Conservation (phyloP, 2,329 filamentous ascomycete species). For the Passalora sequoiae region DNA sequence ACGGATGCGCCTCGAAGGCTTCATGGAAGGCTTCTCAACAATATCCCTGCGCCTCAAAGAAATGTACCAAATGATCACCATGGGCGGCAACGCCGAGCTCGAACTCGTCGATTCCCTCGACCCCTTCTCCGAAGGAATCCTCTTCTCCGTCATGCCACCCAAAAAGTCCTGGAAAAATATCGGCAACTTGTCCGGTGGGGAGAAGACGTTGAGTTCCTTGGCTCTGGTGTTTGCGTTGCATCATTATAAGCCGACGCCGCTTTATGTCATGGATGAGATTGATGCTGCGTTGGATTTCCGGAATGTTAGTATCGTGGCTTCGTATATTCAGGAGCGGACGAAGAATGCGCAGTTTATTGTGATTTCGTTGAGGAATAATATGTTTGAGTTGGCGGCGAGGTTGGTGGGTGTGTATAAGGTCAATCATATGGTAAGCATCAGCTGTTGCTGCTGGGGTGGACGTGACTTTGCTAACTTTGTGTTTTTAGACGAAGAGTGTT, state of each 20-base stretch:
- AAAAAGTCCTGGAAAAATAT: constrained; percentile 99
- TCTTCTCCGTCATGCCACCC: constrained; percentile 97
- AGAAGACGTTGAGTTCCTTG: constrained; percentile 91
- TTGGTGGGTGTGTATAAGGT: constrained; percentile 99
- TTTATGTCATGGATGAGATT: constrained; percentile 99
- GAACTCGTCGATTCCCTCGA: constrained; percentile 95
- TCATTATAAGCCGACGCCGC: constrained; percentile 93
- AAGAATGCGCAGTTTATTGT: constrained; percentile 99
- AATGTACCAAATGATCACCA: constrained; percentile 99
- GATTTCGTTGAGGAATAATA: constrained; percentile 96
- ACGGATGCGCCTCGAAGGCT: constrained; percentile 83
- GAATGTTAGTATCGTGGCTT: constrained; percentile 96
- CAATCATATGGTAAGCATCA: constrained; percentile 72
- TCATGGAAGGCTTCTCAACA: constrained; percentile 94
- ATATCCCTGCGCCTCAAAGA: constrained; percentile 95
- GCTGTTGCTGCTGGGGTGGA: neutral
- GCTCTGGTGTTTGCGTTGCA: constrained; percentile 97
- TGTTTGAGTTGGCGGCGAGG: constrained; percentile 96
- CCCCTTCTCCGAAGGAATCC: constrained; percentile 91
- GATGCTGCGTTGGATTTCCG: constrained; percentile 96
- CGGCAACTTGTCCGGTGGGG: constrained; percentile 86
- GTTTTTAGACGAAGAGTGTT: constrained; percentile 48
- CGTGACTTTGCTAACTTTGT: constrained; percentile 6
- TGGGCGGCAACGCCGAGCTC: constrained; percentile 96
- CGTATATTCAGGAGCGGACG: constrained; percentile 97